A percentile compares a stretch with the other conserved stretches of the same genome.
Evolutionary conservation across 371 early-diverging fungal species (phyloP).

Genomic region (Lichtheimia corymbifera): DNA sequence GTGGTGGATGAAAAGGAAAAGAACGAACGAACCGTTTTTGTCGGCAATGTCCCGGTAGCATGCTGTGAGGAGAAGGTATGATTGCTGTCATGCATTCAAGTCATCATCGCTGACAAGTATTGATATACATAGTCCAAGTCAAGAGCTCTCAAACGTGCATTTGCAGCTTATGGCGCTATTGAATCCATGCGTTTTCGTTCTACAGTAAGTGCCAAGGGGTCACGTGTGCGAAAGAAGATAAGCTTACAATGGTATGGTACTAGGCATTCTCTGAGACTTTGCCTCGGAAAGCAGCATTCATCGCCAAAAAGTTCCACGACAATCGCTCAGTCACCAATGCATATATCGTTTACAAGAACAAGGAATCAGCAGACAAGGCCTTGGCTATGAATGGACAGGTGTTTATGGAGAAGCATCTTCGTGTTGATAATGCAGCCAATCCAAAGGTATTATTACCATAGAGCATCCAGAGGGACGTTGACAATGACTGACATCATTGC

Average conservation of each 20-base stretch:
- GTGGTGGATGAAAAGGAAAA: conserved; percentile 40
- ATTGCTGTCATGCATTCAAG: not conserved
- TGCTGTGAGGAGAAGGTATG: conserved; percentile 55
- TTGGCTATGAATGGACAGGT: conserved; percentile 74
- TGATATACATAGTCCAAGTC: conserved; percentile 39
- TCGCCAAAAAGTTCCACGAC: conserved; percentile 76
- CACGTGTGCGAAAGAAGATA: too few relatives aligned
- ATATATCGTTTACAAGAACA: conserved; percentile 78
- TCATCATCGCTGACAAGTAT: not conserved
- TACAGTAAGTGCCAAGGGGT: conserved; percentile 45
- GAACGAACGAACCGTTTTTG: conserved; percentile 70
- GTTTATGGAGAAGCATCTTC: conserved; percentile 84
- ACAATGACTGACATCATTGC: not conserved
- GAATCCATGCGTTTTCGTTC: conserved; percentile 91
- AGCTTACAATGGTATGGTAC: too few relatives aligned
- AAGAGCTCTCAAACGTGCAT: conserved; percentile 64
- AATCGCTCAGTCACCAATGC: conserved; percentile 86
- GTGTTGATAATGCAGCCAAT: conserved; percentile 77
- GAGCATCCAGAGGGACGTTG: not conserved
- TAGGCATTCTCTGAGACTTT: conserved; percentile 70
- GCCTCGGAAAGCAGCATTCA: conserved; percentile 75
- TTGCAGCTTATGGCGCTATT: conserved; percentile 73
- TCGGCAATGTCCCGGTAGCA: conserved; percentile 77
- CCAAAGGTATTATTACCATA: conserved; percentile 34
- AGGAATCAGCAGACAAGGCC: conserved; percentile 67